A percentile compares a stretch with the other conserved stretches of the same genome.
Evolutionary conservation across 305 asterid genomes (phyloP).

Genomic region (Fraxinus xanthoxyloides): DNA sequence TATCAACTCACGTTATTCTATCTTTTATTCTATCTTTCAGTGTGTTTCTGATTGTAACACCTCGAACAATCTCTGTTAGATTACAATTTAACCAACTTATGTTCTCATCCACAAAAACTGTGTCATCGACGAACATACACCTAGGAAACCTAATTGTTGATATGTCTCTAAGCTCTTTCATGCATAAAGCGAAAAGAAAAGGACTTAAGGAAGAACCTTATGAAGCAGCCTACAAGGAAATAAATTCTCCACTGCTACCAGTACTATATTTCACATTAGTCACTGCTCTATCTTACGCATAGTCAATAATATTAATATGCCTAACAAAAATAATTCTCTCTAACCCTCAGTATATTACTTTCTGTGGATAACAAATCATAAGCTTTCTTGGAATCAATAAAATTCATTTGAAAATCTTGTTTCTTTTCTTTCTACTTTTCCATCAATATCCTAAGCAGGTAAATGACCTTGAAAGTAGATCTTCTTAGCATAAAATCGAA

Average conservation of each 20-base stretch:
- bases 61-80: neutral
- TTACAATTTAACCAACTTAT: neutral
- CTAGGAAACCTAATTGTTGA: neutral
- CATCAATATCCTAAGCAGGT: neutral
- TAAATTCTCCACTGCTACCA: neutral
- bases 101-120: neutral
- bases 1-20: neutral
- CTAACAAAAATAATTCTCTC: neutral
- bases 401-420: neutral
- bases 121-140: neutral
- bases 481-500: neutral
- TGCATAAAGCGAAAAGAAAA: neutral
- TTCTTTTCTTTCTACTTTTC: neutral
- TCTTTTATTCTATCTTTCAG: neutral
- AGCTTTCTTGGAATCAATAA: neutral
- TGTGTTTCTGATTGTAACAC: neutral
- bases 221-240: neutral
- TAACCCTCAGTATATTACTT: neutral
- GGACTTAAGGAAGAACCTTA: neutral
- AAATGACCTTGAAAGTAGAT: neutral
- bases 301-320: neutral
- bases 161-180: neutral
- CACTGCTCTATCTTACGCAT: neutral
- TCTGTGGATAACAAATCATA: neutral
- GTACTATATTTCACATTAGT: neutral